These are phyloP conservation scores for Coffea eugenioides DNA, from an alignment of 257 asterid genomes.

Conservation along the genomic window DNA sequence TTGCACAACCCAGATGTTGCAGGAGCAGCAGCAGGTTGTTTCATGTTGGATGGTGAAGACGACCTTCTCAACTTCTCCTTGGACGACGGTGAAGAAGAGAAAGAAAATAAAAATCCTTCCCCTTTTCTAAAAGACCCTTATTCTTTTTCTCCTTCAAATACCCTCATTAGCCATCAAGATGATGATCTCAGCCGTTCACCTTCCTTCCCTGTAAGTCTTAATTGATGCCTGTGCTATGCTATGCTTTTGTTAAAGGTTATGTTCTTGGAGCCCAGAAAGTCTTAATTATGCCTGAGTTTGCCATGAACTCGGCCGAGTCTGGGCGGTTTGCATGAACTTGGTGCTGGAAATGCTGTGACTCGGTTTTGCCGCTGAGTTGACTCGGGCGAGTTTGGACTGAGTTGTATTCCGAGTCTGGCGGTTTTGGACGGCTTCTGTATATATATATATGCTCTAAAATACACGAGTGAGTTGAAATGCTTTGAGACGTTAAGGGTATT, in stretches of 20 bases:
- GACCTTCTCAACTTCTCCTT: conserved; percentile 71
- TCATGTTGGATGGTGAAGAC: conserved; percentile 48
- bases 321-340: conserved; percentile 13
- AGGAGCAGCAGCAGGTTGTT: conserved; percentile 29
- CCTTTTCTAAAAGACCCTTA: conserved; percentile 3
- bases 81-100: conserved; percentile 51
- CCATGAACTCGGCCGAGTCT: conserved; percentile 41
- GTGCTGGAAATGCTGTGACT: conserved; percentile 24
- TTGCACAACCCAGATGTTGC: conserved; percentile 26
- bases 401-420: conserved; percentile 19
- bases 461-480: neutral
- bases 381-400: conserved; percentile 33
- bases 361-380: conserved; percentile 31
- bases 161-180: conserved; percentile 14
- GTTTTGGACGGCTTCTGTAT: neutral
- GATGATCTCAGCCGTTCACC: conserved; percentile 21
- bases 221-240: neutral
- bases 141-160: conserved; percentile 23
- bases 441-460: too few species aligned
- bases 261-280: neutral
- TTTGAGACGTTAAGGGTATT: conserved; percentile 8
- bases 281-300: conserved; percentile 25
- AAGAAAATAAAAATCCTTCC: conserved; percentile 8
- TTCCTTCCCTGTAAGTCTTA: conserved; percentile 34
- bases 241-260: conserved; percentile 5